Conservation (phyloP, 805 yeast species). For the Zygosaccharomyces siamensis region DNA sequence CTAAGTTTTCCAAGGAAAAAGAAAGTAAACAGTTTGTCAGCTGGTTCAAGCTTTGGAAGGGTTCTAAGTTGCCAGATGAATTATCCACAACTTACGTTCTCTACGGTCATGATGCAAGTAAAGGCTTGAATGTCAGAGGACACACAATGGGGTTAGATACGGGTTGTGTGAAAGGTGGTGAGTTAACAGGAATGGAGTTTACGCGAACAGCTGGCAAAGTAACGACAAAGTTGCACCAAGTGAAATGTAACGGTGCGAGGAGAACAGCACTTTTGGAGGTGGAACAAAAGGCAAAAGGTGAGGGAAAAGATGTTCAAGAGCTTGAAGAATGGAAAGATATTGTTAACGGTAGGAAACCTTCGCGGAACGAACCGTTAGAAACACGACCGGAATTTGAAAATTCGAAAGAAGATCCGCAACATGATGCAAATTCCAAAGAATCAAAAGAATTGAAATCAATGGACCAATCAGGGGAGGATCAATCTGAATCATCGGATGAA, state of each 20-base stretch:
- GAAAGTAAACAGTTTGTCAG: conserved; percentile 33
- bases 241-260: conserved; percentile 1
- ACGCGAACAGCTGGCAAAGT: background rate
- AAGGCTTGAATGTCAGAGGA: conserved; percentile 61
- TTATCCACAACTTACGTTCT: conserved; percentile 42
- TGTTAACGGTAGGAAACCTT: background rate
- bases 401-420: background rate
- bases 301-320: background rate
- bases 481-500: background rate
- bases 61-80: conserved; percentile 26
- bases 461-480: background rate
- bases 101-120: conserved; percentile 86
- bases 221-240: background rate
- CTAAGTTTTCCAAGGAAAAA: conserved; percentile 30
- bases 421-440: background rate
- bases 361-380: background rate
- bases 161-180: conserved; percentile 73
- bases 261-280: background rate
- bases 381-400: background rate
- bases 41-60: conserved; percentile 58
- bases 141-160: conserved; percentile 79
- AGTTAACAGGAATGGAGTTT: conserved; percentile 43
- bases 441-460: background rate
- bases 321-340: background rate
- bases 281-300: background rate